phyloP scores from a whole-genome alignment of 2,329 filamentous ascomycete genomes.

The Ilyonectria sp. region DNA sequence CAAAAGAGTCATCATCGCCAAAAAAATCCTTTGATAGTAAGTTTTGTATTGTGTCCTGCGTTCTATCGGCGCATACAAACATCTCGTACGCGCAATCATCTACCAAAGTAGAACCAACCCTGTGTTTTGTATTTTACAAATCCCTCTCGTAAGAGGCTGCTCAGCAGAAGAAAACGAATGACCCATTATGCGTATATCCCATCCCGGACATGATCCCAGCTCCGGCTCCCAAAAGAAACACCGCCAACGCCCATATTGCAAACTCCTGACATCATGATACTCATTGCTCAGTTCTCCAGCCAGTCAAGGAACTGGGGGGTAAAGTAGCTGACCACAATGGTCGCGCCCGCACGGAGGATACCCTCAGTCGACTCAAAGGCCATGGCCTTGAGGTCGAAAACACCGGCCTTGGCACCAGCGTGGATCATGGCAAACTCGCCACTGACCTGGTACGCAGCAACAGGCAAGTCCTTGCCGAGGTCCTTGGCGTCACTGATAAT shows the following conservation, averaged over 20 bases:
- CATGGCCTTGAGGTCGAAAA: conserved; percentile 96
- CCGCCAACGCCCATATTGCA: conserved; percentile 34
- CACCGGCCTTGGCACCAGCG: conserved; percentile 93
- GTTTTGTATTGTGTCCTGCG: conserved; percentile 3
- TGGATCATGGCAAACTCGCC: conserved; percentile 99
- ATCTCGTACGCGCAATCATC: conserved; percentile 6
- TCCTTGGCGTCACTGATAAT: conserved; percentile 99
- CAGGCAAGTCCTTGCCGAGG: conserved; percentile 88
- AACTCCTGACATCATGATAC: conserved; percentile 25
- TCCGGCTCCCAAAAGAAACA: conserved; percentile 29
- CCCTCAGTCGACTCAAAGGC: conserved; percentile 95
- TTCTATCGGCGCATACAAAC: conserved; percentile 15
- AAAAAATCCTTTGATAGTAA: not conserved
- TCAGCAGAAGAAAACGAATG: conserved; percentile 16
- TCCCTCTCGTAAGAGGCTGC: conserved; percentile 10
- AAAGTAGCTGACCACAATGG: conserved; percentile 95
- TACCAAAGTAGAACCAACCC: conserved; percentile 8
- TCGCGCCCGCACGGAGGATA: conserved; percentile 92
- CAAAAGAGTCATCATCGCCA: not conserved
- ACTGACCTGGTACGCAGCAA: conserved; percentile 97
- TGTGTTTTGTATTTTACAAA: conserved; percentile 18
- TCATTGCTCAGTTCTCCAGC: conserved; percentile 65
- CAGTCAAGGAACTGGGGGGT: conserved; percentile 84
- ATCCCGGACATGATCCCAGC: conserved; percentile 24
- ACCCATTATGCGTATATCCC: conserved; percentile 26